Percentiles rank a stretch among this genome's conserved stretches.
Conservation (phyloP, 1,139 yeast species). For the Candida sp. region DNA sequence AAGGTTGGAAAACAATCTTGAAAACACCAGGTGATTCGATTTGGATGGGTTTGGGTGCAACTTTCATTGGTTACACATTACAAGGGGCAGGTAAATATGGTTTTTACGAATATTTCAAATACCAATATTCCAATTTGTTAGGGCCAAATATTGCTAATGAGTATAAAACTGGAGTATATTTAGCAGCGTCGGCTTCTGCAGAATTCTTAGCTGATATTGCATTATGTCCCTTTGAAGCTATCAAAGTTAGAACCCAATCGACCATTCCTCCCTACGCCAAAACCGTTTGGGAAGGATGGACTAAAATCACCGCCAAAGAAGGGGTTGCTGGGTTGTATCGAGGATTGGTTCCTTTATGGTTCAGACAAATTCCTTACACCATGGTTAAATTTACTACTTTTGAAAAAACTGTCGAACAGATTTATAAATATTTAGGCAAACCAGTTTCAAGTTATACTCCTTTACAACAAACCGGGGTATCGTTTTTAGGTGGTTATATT, state of each 20-base stretch:
- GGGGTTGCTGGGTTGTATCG: constrained; percentile 76
- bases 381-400: constrained; percentile 95
- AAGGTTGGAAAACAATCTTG: constrained; percentile 75
- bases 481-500: constrained; percentile 90
- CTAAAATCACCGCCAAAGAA: constrained; percentile 60
- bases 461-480: constrained; percentile 83
- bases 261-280: constrained; percentile 79
- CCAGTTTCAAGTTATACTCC: constrained; percentile 38
- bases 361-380: constrained; percentile 93
- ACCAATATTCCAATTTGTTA: constrained; percentile 62
- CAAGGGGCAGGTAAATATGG: constrained; percentile 99
- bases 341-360: constrained; percentile 90
- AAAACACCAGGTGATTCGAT: constrained; percentile 75
- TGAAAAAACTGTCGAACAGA: constrained; percentile 79
- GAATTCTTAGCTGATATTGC: constrained; percentile 88
- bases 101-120: constrained; percentile 85
- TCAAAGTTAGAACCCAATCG: constrained; percentile 90
- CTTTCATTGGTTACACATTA: constrained; percentile 83
- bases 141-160: constrained; percentile 63
- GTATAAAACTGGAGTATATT: constrained; percentile 70
- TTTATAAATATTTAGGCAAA: constrained; percentile 52
- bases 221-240: constrained; percentile 91
- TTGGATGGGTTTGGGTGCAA: constrained; percentile 87
- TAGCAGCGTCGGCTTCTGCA: constrained; percentile 88
- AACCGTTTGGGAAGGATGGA: constrained; percentile 63